Evolutionary conservation across 768 basidiomycete species (phyloP).

Genomic region (Hericium alpestre): DNA sequence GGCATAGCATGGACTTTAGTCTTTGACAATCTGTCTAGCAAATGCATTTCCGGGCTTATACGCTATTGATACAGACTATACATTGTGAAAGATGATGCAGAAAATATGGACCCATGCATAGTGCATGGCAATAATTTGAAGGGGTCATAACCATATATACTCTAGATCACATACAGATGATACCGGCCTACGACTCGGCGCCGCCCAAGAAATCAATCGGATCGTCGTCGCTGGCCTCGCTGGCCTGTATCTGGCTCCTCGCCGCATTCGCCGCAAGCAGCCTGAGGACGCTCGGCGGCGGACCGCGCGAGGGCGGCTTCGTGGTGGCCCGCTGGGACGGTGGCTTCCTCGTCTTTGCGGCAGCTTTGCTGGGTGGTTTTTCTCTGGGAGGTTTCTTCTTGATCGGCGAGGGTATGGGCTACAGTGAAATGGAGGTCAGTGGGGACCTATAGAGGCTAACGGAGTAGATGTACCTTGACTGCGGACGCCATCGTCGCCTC

Average conservation of each 20-base stretch:
- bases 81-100: background rate
- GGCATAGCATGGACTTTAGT: too few species aligned
- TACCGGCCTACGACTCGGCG: background rate
- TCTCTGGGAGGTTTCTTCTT: background rate
- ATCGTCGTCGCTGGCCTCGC: conserved; percentile 31
- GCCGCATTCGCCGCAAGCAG: background rate
- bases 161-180: background rate
- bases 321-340: background rate
- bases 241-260: background rate
- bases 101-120: background rate
- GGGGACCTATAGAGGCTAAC: background rate
- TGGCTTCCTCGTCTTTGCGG: background rate
- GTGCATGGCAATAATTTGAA: background rate
- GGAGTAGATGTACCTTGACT: background rate
- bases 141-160: background rate
- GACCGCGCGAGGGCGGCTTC: background rate
- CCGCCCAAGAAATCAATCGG: conserved; percentile 34
- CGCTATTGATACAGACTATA: background rate
- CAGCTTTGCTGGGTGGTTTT: background rate
- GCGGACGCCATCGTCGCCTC: background rate
- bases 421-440: background rate
- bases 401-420: background rate
- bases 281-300: background rate
- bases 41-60: background rate
- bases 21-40: background rate